Evolutionary conservation across 306 rosid species (phyloP), one percentile per base, ranked within the genome.

Genomic region (Begonia masoniana): DNA sequence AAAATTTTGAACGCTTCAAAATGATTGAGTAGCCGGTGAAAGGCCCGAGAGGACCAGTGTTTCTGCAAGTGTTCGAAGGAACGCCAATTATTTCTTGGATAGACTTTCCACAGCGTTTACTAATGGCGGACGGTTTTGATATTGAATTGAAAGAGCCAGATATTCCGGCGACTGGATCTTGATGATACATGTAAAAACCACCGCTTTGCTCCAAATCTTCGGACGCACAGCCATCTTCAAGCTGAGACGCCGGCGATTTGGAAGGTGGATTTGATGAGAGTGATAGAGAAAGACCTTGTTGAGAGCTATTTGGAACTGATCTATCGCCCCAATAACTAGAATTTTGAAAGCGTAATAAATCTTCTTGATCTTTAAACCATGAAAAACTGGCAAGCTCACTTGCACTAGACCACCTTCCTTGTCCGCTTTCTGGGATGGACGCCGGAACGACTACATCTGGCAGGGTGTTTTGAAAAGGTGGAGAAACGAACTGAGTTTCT

Each of bases 1-100:
- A 73, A 70, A 76, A 91, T 61, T 71, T 91, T 3, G 99, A 91
- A 60, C 68, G 77, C 76, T 73, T 91, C 2, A 91, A 70, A 74
- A 91, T 86, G 15, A 88, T 77, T 11, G 99, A 88, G 58, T 91
- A 91, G 8, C 99, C 99, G 3, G 96, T 91, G 58, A 91, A 91
- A 36, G 99, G 99, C 13, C 99, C 99, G n/a, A 91, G 88, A 23
- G 99, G 99, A 2, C 99, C 96, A 3, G 81, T 68, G 64, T 59
- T 80, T 50, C 89, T 15, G 51, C 60, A 74, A 57, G 70, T 15
- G 21, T 50, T 78, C 7, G 68, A 11, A 41, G 81, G 61, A 41
- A 63, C 51, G 12, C 79, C 95, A 12, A 74, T 76, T 0, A 64
- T 15, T 10, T 88, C 93, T 62, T 78, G 79, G 17, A 65, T 55